These are phyloP conservation scores for Aureobasidium sp. DNA, from an alignment of 2,329 filamentous ascomycete genomes.

Conservation along the genomic window DNA sequence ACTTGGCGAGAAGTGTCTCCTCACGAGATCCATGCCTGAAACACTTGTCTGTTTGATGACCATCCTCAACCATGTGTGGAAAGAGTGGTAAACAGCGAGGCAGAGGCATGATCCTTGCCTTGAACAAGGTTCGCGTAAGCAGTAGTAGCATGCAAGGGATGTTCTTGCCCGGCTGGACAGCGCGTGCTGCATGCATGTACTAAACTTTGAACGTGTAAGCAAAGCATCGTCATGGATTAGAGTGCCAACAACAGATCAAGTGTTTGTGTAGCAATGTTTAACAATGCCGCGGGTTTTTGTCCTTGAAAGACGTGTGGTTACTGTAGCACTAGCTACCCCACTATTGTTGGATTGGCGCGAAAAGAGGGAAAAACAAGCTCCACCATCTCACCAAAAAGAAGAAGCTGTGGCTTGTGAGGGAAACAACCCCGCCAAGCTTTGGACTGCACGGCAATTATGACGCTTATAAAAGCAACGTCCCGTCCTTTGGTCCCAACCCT, in stretches of 20 bases:
- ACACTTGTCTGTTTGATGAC: background rate
- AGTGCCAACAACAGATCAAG: background rate
- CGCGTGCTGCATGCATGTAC: conserved; percentile 4
- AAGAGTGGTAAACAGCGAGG: background rate
- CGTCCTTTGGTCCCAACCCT: background rate
- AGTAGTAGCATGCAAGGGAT: background rate
- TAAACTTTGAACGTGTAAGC: background rate
- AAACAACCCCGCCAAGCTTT: conserved; percentile 1
- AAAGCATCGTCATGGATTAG: background rate
- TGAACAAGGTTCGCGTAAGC: conserved; percentile 2
- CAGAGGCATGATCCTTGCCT: conserved; percentile 3
- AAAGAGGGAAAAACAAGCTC: background rate
- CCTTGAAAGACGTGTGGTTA: background rate
- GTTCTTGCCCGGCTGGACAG: background rate
- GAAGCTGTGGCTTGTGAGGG: background rate
- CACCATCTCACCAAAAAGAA: background rate
- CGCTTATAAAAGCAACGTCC: conserved; percentile 6
- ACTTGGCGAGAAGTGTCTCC: background rate
- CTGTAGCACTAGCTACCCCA: background rate
- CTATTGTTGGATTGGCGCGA: background rate
- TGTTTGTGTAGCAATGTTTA: background rate
- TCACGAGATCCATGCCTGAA: conserved; percentile 1
- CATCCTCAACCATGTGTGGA: background rate
- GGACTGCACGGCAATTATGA: background rate
- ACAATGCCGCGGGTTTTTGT: background rate